Percentiles rank a stretch among this genome's conserved stretches.
Conservation (phyloP, 139 green algal species). For the Chlorella sp. region DNA sequence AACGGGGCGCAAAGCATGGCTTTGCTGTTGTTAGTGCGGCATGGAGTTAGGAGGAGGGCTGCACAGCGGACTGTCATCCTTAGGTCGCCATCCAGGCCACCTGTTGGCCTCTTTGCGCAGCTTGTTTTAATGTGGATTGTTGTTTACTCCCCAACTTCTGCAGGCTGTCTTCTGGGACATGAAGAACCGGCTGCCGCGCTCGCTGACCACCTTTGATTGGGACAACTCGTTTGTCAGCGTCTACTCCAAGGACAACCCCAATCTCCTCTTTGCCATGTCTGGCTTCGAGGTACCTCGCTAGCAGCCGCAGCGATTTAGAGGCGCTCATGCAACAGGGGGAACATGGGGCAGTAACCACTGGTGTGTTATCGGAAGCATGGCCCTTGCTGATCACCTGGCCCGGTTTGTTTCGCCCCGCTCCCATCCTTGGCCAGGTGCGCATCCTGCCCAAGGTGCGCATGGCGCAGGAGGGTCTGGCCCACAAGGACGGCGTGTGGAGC, state of each 20-base stretch:
- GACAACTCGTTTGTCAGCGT: constrained; percentile 96
- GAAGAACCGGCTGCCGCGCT: constrained; percentile 90
- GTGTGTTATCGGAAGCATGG: no score
- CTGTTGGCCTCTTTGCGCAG: no score
- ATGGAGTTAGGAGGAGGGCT: no score
- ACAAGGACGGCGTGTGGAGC: constrained; percentile 98
- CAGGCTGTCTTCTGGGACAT: constrained; percentile 96
- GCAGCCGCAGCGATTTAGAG: no score
- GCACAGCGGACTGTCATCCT: no score
- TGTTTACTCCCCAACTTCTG: no score
- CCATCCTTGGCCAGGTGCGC: constrained; percentile 68
- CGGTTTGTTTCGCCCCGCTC: not conserved
- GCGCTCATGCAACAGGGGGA: no score
- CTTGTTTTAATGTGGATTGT: no score
- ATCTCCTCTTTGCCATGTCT: constrained; percentile 98
- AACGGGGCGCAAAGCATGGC: no score
- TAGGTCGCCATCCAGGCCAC: no score
- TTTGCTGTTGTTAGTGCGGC: no score
- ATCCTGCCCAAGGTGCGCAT: constrained; percentile 97
- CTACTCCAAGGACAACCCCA: constrained; percentile 98
- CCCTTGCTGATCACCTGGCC: not conserved
- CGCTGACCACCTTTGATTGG: constrained; percentile 98
- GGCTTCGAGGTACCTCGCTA: constrained; percentile 90
- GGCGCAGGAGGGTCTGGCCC: constrained; percentile 88
- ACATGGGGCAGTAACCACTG: no score